A percentile compares a stretch with the other conserved stretches of the same genome.
phyloP scores from a whole-genome alignment of 192 early-diverging fungal genomes.

The Haplosporangium gracile region DNA sequence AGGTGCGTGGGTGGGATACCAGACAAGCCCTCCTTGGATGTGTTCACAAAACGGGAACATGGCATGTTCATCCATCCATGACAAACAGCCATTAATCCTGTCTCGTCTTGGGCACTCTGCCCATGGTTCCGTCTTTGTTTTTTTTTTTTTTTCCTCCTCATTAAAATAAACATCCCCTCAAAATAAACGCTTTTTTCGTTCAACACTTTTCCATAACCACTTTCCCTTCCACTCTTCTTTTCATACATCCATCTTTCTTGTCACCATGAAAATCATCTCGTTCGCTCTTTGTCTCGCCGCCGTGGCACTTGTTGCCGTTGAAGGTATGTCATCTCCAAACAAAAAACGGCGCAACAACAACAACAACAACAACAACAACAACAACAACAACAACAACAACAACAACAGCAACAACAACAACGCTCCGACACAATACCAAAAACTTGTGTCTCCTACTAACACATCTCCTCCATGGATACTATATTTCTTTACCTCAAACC shows the following conservation, averaged over 20 bases:
- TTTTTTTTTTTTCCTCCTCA: too few species aligned
- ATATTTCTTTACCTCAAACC: background rate
- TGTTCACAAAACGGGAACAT: too few species aligned
- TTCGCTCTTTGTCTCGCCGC: background rate
- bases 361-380: too few species aligned
- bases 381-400: too few species aligned
- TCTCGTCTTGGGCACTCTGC: too few species aligned
- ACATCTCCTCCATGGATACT: background rate
- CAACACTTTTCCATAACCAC: background rate
- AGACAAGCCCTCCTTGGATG: too few species aligned
- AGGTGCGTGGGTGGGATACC: too few species aligned
- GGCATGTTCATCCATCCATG: too few species aligned
- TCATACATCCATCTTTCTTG: background rate
- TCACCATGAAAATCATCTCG: background rate
- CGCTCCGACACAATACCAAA: background rate
- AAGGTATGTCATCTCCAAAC: background rate
- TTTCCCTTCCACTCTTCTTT: background rate
- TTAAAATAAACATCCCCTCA: too few species aligned
- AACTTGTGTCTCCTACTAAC: background rate
- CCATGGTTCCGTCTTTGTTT: too few species aligned
- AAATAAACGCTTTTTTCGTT: background rate
- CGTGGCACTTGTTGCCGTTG: background rate
- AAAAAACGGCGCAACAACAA: background rate
- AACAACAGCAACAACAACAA: too few species aligned
- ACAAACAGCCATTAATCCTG: too few species aligned